Percentiles rank a stretch among this genome's conserved stretches.
These are phyloP conservation scores for Boletus patriciae DNA, from an alignment of 768 basidiomycete genomes.

Conservation along the genomic window DNA sequence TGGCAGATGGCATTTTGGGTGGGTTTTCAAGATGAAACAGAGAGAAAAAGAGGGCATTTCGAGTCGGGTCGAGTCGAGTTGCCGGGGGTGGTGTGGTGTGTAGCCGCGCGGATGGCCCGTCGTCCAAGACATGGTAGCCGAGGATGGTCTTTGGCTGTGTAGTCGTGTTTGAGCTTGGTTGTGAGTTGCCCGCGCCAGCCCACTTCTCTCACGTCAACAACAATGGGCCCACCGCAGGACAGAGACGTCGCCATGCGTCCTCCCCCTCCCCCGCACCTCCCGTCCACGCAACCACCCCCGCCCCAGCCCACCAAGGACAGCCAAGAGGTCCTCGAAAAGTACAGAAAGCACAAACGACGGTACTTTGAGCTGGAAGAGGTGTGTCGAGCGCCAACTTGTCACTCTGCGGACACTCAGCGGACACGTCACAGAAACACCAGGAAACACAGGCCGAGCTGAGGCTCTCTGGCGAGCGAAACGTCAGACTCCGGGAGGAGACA, in stretches of 20 bases:
- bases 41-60: background rate
- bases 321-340: slow-evolving; percentile 59
- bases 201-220: slow-evolving; percentile 32
- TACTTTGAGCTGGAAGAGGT: slow-evolving; percentile 74
- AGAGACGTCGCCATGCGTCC: slow-evolving; percentile 55
- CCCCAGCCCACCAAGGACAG: slow-evolving; percentile 36
- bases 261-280: slow-evolving; percentile 39
- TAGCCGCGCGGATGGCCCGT: too few species aligned
- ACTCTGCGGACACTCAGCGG: background rate
- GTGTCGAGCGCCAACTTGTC: slow-evolving; percentile 22
- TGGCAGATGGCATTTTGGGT: slow-evolving; percentile 12
- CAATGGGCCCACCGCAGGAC: slow-evolving; percentile 45
- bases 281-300: slow-evolving; percentile 27
- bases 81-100: too few species aligned
- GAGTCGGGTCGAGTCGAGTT: background rate
- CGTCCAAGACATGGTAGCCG: slow-evolving; percentile 11
- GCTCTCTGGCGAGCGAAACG: slow-evolving; percentile 62
- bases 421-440: slow-evolving; percentile 51
- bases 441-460: slow-evolving; percentile 56
- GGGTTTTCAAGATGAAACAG: background rate
- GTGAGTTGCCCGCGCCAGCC: slow-evolving; percentile 24
- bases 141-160: slow-evolving; percentile 25
- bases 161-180: slow-evolving; percentile 37
- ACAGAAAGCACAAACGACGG: slow-evolving; percentile 61
- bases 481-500: slow-evolving; percentile 60